A percentile compares a stretch with the other conserved stretches of the same genome.
These are phyloP conservation scores for Soucietia sequanensis DNA, from an alignment of 805 yeast genomes.

Conservation along the genomic window DNA sequence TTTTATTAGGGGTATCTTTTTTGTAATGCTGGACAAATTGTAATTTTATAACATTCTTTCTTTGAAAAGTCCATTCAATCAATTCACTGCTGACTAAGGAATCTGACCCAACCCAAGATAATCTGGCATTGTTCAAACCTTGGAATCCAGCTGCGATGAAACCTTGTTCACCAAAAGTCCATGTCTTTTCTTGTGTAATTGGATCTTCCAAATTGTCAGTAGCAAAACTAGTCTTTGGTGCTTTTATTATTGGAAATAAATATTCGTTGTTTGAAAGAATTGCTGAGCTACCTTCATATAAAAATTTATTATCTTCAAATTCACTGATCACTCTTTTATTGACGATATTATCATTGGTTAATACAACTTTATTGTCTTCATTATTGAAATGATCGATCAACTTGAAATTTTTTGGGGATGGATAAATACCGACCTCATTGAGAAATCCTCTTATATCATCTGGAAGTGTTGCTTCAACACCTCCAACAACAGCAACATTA, in stretches of 20 bases:
- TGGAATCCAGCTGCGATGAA: slow-evolving; percentile 76
- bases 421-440: slow-evolving; percentile 77
- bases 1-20: slow-evolving; percentile 41
- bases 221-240: slow-evolving; percentile 65
- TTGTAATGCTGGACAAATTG: slow-evolving; percentile 55
- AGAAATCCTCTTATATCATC: slow-evolving; percentile 58
- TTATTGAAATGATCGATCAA: slow-evolving; percentile 63
- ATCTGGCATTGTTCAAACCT: slow-evolving; percentile 73
- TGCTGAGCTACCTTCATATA: slow-evolving; percentile 60
- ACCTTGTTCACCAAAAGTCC: slow-evolving; percentile 84
- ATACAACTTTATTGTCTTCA: slow-evolving; percentile 27
- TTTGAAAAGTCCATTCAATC: slow-evolving; percentile 70
- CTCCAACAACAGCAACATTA: slow-evolving; percentile 67
- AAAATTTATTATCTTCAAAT: slow-evolving; percentile 8
- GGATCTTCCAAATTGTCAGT: slow-evolving; percentile 40
- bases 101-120: slow-evolving; percentile 75
- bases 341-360: slow-evolving; percentile 28
- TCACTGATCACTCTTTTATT: slow-evolving; percentile 15
- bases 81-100: slow-evolving; percentile 43
- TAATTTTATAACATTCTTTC: slow-evolving; percentile 59
- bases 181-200: slow-evolving; percentile 48
- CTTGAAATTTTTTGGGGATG: slow-evolving; percentile 72
- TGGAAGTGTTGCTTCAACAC: slow-evolving; percentile 31
- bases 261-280: slow-evolving; percentile 65
- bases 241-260: slow-evolving; percentile 67